phyloP scores from a whole-genome alignment of 2,329 filamentous ascomycete species.

The Colletotrichum siamense region DNA sequence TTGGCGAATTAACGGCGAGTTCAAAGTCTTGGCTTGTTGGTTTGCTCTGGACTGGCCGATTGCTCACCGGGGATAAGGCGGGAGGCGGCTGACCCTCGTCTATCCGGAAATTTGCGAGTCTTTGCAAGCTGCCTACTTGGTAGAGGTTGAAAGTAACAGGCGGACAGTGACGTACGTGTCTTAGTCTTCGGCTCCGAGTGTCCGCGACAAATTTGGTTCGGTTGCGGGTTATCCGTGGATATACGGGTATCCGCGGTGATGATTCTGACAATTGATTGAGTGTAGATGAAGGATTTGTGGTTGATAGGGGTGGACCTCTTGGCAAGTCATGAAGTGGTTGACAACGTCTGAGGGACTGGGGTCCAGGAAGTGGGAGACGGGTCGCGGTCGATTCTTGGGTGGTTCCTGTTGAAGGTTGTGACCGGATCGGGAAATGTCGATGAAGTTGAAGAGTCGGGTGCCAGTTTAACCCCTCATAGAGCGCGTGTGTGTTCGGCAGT shows the following conservation, averaged over 20 bases:
- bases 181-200: neutral
- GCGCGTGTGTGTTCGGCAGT: neutral
- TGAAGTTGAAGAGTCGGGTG: neutral
- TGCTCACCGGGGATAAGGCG: neutral
- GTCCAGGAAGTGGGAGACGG: neutral
- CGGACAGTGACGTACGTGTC: neutral
- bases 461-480: neutral
- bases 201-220: neutral
- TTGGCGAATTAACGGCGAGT: neutral
- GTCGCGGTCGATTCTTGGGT: neutral
- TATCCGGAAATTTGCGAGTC: neutral
- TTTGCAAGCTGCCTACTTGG: neutral
- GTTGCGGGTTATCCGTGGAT: neutral
- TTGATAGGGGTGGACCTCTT: neutral
- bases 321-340: constrained; percentile 3
- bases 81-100: neutral
- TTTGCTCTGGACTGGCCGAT: neutral
- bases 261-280: neutral
- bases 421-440: neutral
- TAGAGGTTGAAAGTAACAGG: neutral
- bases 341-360: neutral
- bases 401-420: neutral
- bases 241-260: neutral
- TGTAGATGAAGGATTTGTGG: neutral
- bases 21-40: neutral